Conservation (phyloP, 2,329 filamentous ascomycete species). For the Apiospora saccharicola region DNA sequence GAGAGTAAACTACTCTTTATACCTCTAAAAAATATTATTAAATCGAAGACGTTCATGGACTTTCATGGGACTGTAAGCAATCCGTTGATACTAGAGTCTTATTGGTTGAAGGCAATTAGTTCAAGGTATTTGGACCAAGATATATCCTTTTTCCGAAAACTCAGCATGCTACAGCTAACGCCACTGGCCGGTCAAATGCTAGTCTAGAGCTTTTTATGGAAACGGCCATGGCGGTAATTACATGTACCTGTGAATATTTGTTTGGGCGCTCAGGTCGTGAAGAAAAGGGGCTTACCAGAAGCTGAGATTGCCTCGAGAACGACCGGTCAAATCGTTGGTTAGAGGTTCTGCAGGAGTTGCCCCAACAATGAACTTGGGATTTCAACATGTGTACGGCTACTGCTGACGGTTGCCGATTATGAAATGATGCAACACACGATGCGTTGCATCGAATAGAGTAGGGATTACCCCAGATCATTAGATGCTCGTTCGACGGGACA, state of each 20-base stretch:
- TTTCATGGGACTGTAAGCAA: too few relatives aligned
- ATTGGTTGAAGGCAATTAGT: too few relatives aligned
- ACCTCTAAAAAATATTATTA: background rate
- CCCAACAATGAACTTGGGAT: background rate
- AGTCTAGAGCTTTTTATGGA: background rate
- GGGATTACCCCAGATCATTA: background rate
- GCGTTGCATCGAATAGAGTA: background rate
- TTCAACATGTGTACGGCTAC: background rate
- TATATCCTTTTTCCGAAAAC: too few relatives aligned
- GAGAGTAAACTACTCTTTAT: background rate
- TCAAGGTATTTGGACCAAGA: too few relatives aligned
- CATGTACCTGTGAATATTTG: background rate
- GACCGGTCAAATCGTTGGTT: background rate
- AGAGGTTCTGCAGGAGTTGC: background rate
- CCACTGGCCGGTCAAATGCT: background rate
- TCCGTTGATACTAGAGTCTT: too few relatives aligned
- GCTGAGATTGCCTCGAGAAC: background rate
- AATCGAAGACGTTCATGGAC: background rate
- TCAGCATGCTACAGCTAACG: background rate
- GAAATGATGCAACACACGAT: conserved; percentile 5
- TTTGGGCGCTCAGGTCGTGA: background rate
- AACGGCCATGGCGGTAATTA: background rate
- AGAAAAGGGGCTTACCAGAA: background rate
- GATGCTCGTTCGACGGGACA: background rate
- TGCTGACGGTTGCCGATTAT: background rate